Conservation (phyloP, 1,284 basidiomycete species). For the Peniophora sp. region DNA sequence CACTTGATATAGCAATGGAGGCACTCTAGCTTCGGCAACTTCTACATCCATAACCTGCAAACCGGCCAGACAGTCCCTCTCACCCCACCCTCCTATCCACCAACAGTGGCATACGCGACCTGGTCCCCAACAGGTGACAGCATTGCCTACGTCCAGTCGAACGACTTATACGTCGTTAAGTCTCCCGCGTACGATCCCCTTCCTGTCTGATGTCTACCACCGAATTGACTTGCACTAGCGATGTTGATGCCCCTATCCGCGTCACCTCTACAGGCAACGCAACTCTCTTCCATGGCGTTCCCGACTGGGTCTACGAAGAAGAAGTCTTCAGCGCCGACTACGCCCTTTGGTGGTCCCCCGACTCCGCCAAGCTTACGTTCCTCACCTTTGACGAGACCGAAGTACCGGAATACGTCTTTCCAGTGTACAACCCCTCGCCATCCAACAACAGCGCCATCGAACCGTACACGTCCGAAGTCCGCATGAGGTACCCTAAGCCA, state of each 20-base stretch:
- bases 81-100: conserved; percentile 54
- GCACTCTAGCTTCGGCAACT: conserved; percentile 81
- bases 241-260: conserved; percentile 47
- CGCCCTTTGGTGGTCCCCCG: conserved; percentile 90
- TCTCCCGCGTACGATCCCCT: conserved; percentile 44
- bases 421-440: conserved; percentile 82
- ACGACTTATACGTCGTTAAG: conserved; percentile 79
- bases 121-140: conserved; percentile 82
- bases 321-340: conserved; percentile 74
- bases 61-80: conserved; percentile 62
- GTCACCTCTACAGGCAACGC: conserved; percentile 79
- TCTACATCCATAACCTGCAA: conserved; percentile 72
- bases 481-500: conserved; percentile 89
- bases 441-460: conserved; percentile 54
- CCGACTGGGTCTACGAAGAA: conserved; percentile 97
- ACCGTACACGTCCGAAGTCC: conserved; percentile 72
- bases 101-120: conserved; percentile 68
- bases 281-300: conserved; percentile 88
- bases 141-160: conserved; percentile 76
- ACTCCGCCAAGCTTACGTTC: conserved; percentile 76
- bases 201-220: not conserved
- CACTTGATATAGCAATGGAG: conserved; percentile 73
- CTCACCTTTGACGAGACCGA: conserved; percentile 83
- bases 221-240: not conserved
- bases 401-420: conserved; percentile 83